Conservation (phyloP, 1,139 yeast species). For the Citeromyces hawaiiensis region DNA sequence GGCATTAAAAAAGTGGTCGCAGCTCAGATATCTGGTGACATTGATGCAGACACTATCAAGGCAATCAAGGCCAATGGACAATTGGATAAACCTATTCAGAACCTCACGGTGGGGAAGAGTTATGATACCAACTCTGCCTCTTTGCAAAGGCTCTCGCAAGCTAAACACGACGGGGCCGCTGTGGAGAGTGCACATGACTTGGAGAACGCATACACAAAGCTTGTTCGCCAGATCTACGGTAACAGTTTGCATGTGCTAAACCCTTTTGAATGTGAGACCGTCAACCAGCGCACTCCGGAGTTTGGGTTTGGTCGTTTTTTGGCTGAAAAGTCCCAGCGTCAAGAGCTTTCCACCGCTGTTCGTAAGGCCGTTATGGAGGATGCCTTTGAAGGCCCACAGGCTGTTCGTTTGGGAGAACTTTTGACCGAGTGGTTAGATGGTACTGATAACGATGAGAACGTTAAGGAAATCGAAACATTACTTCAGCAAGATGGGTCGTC, state of each 20-base stretch:
- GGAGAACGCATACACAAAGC: constrained; percentile 71
- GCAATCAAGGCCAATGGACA: constrained; percentile 40
- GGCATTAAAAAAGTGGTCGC: constrained; percentile 40
- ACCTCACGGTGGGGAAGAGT: constrained; percentile 44
- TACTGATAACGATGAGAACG: constrained; percentile 12
- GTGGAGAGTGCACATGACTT: constrained; percentile 33
- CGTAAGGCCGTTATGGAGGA: constrained; percentile 31
- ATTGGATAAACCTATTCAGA: constrained; percentile 45
- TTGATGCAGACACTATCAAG: constrained; percentile 28
- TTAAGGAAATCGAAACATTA: constrained; percentile 18
- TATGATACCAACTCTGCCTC: constrained; percentile 6
- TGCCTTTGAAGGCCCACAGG: constrained; percentile 24
- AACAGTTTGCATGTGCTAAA: constrained; percentile 47
- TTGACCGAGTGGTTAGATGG: constrained; percentile 60
- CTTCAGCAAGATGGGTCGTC: constrained; percentile 28
- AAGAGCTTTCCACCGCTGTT: constrained; percentile 33
- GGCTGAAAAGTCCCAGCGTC: constrained; percentile 37
- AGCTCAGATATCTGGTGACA: constrained; percentile 41
- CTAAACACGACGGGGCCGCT: constrained; percentile 15
- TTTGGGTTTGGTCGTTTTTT: constrained; percentile 76
- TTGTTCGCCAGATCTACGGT: constrained; percentile 55
- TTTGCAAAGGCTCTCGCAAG: background rate
- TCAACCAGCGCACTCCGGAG: constrained; percentile 49
- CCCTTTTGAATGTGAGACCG: constrained; percentile 21
- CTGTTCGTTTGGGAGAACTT: constrained; percentile 34